Conservation (phyloP, 2,329 filamentous ascomycete genomes). For the Ophiostoma perfectum region DNA sequence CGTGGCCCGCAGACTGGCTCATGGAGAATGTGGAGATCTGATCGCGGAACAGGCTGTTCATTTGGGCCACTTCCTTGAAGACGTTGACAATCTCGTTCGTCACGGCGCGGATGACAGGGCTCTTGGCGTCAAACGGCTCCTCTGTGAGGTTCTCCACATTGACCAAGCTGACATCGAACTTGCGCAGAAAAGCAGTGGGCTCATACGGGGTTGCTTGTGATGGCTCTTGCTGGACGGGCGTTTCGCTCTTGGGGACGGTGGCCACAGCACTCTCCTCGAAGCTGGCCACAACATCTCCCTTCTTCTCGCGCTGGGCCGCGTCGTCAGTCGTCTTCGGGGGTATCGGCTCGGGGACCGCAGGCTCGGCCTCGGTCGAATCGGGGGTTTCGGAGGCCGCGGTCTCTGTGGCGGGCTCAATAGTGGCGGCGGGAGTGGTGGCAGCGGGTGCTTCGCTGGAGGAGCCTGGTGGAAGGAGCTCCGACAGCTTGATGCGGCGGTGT, state of each 20-base stretch:
- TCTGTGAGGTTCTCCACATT: conserved; percentile 91
- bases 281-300: conserved; percentile 92
- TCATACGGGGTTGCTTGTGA: conserved; percentile 52
- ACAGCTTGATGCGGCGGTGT: conserved; percentile 88
- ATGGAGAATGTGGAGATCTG: conserved; percentile 97
- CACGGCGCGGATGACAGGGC: conserved; percentile 79
- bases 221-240: conserved; percentile 26
- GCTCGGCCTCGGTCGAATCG: conserved; percentile 49
- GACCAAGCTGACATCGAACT: conserved; percentile 87
- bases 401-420: conserved; percentile 28
- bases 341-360: conserved; percentile 53
- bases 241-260: conserved; percentile 36
- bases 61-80: conserved; percentile 90
- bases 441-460: conserved; percentile 22
- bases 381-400: conserved; percentile 35
- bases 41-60: conserved; percentile 93
- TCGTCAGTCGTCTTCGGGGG: conserved; percentile 50
- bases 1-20: conserved; percentile 89
- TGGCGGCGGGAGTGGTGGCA: neutral
- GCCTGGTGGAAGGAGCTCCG: conserved; percentile 68
- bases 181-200: conserved; percentile 83
- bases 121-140: conserved; percentile 85
- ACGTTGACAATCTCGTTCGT: conserved; percentile 98
- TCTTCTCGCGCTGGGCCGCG: conserved; percentile 57
- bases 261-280: conserved; percentile 80